Base-by-base conservation (phyloP, 1,139 yeast genomes). In the Saccharomyces hybrid region DNA sequence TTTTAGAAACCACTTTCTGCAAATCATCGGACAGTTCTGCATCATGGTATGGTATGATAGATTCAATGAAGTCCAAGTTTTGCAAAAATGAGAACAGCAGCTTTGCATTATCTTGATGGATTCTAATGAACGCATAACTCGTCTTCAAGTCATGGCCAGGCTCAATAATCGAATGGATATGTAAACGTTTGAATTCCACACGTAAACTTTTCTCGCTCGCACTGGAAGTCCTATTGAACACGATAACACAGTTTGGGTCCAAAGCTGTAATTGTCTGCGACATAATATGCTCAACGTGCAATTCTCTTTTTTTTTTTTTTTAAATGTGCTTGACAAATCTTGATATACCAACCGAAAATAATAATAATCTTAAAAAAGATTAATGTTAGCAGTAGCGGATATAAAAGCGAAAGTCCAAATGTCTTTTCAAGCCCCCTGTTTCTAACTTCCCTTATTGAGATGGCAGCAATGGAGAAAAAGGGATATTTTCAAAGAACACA, bases 31-130 rank as follows among this genome's bases (percentile, higher is more conserved):
- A 72, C 34, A 73, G 63, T 29, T 70, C 72, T 9, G 65, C 54
- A 56, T 79, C 78, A 59, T 81, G 78, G 14, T 88, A 75, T 1
- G 96, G 95, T 52, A 80, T 76, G 26, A 87, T 75, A n/a, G 78
- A 67, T 23, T 75, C 73, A 19, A 90, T 82, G 65, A 79, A 79
- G 14, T 67, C 61, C 83, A 88, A 82, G 9, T 77, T 54, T 14
- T 53, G 44, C 3, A 52, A 29, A 11, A 56, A 42, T 5, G 52
- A 53, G 19, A 34, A 53, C 2, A 60, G 14, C 29, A 50, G 54
- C 28, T 52, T 48, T 14, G 28, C 25, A 32, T 27, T 52, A 29
- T n/a, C 50, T 14, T 38, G 13, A 29, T 61, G 57, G 16, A 62
- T 58, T 49, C 62, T 60, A 2, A 63, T 60, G 48, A 61, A 67